A percentile compares a stretch with the other conserved stretches of the same genome.
phyloP scores from a whole-genome alignment of 495 filamentous ascomycete species.

The Pyronema omphalodes region DNA sequence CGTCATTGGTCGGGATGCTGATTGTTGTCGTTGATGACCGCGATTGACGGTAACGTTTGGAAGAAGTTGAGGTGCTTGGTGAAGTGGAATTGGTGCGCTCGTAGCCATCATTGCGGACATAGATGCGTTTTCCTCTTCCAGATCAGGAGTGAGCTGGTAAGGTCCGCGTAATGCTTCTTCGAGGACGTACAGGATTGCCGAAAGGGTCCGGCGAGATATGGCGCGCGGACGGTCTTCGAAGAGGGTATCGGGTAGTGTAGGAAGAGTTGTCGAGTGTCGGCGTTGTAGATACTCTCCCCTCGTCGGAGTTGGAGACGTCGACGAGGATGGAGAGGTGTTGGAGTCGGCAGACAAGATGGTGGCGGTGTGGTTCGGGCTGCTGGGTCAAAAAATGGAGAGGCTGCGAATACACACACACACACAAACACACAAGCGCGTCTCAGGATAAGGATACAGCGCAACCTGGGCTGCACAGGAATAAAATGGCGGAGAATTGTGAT shows the following conservation, averaged over 20 bases:
- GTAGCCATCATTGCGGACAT: slow-evolving; percentile 67
- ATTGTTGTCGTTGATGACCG: slow-evolving; percentile 18
- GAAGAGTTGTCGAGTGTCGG: slow-evolving; percentile 13
- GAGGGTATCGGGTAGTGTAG: slow-evolving; percentile 16
- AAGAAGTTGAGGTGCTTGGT: slow-evolving; percentile 7
- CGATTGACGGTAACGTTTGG: slow-evolving; percentile 4
- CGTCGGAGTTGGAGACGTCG: slow-evolving; percentile 25
- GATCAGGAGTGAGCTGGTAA: slow-evolving; percentile 64
- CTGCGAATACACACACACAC: slow-evolving; percentile 5
- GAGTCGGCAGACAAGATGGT: slow-evolving; percentile 24
- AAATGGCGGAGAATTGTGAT: slow-evolving; percentile 20
- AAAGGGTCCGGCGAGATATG: slow-evolving; percentile 46
- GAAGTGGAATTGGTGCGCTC: slow-evolving; percentile 33
- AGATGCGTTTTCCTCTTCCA: slow-evolving; percentile 74
- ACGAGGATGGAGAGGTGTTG: slow-evolving; percentile 23
- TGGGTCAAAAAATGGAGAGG: slow-evolving; percentile 18
- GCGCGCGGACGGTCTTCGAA: slow-evolving; percentile 17
- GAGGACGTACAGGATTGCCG: slow-evolving; percentile 75
- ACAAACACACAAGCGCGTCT: background rate
- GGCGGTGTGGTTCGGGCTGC: slow-evolving; percentile 10
- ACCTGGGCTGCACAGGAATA: slow-evolving; percentile 8
- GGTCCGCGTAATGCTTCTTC: slow-evolving; percentile 80
- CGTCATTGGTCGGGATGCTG: slow-evolving; percentile 6
- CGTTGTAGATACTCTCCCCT: slow-evolving; percentile 24
- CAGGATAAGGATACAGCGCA: background rate